Conservation (phyloP, 2,329 filamentous ascomycete genomes). For the Pseudopithomyces maydicus region DNA sequence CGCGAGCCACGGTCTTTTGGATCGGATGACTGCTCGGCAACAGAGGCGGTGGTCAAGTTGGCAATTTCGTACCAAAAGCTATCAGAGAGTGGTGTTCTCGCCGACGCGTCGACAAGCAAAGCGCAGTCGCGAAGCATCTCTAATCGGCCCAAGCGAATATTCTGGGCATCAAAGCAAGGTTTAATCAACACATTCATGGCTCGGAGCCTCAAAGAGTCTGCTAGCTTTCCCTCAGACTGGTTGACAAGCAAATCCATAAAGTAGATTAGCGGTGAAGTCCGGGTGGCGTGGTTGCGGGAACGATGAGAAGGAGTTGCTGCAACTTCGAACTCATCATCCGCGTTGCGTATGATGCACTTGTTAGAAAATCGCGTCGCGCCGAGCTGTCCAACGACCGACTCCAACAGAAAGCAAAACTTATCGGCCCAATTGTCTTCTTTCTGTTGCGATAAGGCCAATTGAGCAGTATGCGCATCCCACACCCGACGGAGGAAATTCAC, state of each 20-base stretch:
- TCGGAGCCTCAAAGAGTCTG: constrained; percentile 44
- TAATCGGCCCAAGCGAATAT: constrained; percentile 41
- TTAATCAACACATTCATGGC: constrained; percentile 57
- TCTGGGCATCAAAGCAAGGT: constrained; percentile 59
- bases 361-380: constrained; percentile 57
- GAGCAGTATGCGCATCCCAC: constrained; percentile 63
- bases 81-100: constrained; percentile 22
- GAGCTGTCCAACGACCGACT: constrained; percentile 56
- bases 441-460: constrained; percentile 37
- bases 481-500: constrained; percentile 71
- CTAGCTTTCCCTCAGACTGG: constrained; percentile 40
- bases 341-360: constrained; percentile 57
- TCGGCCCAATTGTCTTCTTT: constrained; percentile 52
- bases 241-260: constrained; percentile 66
- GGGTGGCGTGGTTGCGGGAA: constrained; percentile 50
- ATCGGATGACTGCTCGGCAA: constrained; percentile 28
- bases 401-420: constrained; percentile 57
- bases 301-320: constrained; percentile 70
- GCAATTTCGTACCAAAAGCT: constrained; percentile 38
- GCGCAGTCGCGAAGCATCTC: constrained; percentile 46
- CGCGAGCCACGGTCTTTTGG: constrained; percentile 29
- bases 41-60: constrained; percentile 22
- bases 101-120: constrained; percentile 24
- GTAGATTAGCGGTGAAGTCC: constrained; percentile 68
- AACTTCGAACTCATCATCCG: constrained; percentile 65